Evolutionary conservation across 1,139 yeast species (phyloP).

Genomic region (Pichia sp.): DNA sequence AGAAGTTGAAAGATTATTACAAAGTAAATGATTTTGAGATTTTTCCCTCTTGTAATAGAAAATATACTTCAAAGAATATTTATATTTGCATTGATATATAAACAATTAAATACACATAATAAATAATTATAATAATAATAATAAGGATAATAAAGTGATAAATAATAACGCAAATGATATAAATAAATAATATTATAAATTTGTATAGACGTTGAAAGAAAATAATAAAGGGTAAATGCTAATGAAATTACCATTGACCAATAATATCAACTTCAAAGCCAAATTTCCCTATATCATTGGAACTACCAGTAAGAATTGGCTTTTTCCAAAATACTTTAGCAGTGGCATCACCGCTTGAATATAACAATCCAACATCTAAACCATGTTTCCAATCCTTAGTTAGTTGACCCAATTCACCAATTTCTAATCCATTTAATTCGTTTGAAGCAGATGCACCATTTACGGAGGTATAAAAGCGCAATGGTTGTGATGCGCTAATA

Average conservation of each 20-base stretch:
- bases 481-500: conserved; percentile 22
- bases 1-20: conserved; percentile 50
- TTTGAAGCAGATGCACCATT: conserved; percentile 20
- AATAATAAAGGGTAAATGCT: no score
- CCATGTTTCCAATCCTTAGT: conserved; percentile 12
- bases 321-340: conserved; percentile 14
- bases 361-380: conserved; percentile 15
- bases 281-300: conserved; percentile 8
- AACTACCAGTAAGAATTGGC: conserved; percentile 1
- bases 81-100: neutral
- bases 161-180: no score
- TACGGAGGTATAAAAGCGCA: conserved; percentile 39
- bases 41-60: neutral
- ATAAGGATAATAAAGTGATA: neutral
- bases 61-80: neutral
- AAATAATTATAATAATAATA: neutral
- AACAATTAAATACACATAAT: neutral
- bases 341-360: conserved; percentile 9
- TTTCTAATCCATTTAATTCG: conserved; percentile 7
- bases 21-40: neutral
- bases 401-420: neutral
- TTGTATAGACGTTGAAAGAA: no score
- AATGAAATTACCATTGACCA: conserved; percentile 13
- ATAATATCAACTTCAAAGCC: conserved; percentile 18
- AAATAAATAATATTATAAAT: neutral